Conservation (phyloP, 2,329 filamentous ascomycete species). For the Phyllachora maydis region DNA sequence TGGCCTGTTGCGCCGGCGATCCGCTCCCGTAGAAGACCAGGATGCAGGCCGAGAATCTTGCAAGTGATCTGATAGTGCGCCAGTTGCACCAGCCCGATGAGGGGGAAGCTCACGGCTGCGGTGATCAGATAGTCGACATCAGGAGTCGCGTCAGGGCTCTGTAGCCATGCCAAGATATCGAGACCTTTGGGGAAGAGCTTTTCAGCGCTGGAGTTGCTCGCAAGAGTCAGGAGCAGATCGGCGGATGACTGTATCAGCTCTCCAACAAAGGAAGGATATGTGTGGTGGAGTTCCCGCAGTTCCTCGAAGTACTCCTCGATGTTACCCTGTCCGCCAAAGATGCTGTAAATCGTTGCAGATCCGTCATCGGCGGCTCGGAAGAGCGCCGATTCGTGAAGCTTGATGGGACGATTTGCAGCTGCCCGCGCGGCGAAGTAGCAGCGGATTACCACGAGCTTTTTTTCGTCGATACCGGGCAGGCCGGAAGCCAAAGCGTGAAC, state of each 20-base stretch:
- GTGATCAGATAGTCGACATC: constrained; percentile 90
- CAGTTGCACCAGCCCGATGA: constrained; percentile 91
- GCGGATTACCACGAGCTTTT: constrained; percentile 77
- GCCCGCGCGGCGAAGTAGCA: constrained; percentile 83
- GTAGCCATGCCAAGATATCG: constrained; percentile 85
- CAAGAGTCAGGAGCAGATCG: constrained; percentile 68
- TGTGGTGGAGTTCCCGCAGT: constrained; percentile 73
- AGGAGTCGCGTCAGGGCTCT: constrained; percentile 71
- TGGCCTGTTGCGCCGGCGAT: constrained; percentile 84
- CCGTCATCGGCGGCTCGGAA: constrained; percentile 73
- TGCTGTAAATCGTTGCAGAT: constrained; percentile 71
- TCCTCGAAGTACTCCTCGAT: constrained; percentile 99
- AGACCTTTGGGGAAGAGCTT: constrained; percentile 97
- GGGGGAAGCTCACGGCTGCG: constrained; percentile 81
- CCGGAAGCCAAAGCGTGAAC: constrained; percentile 75
- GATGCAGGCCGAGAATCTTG: constrained; percentile 74
- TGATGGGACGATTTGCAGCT: constrained; percentile 68
- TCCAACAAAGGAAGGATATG: constrained; percentile 78
- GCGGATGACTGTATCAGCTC: constrained; percentile 67
- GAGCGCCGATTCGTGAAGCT: constrained; percentile 82
- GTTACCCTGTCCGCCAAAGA: constrained; percentile 94
- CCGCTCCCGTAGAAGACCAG: constrained; percentile 68
- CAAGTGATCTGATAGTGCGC: constrained; percentile 92
- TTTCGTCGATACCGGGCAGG: constrained; percentile 75
- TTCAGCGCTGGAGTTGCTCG: constrained; percentile 66